These are phyloP conservation scores for Termitomyces sp. DNA, from an alignment of 768 basidiomycete species.

Conservation along the genomic window DNA sequence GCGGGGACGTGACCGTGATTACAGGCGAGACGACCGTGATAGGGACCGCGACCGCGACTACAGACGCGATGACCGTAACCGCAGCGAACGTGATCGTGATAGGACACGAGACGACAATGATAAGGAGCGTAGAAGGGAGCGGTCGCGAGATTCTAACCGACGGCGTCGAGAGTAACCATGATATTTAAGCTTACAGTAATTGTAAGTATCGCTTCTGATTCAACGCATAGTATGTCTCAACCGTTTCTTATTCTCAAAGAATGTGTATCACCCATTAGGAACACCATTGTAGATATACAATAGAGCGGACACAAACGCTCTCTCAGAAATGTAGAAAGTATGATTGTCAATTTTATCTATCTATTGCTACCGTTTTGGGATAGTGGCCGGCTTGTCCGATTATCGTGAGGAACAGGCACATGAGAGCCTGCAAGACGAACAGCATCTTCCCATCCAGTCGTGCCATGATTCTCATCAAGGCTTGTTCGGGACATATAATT, in stretches of 20 bases:
- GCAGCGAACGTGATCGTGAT: conserved; percentile 16
- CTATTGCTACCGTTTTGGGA: background rate
- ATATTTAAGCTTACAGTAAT: background rate
- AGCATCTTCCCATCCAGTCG: conserved; percentile 8
- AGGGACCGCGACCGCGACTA: conserved; percentile 2
- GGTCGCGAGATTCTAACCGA: conserved; percentile 20
- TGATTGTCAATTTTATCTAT: background rate
- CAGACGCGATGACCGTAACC: conserved; percentile 7
- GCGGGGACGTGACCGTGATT: conserved; percentile 1
- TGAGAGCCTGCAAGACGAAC: conserved; percentile 3
- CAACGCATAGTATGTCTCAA: background rate
- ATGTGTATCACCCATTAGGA: background rate
- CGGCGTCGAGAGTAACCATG: conserved; percentile 8
- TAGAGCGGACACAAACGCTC: background rate
- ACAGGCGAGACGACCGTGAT: conserved; percentile 5
- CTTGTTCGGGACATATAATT: background rate
- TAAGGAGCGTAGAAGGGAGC: conserved; percentile 25
- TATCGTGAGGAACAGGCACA: conserved; percentile 5
- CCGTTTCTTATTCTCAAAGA: background rate
- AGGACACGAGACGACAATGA: conserved; percentile 24
- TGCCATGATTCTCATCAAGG: background rate
- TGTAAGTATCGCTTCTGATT: background rate
- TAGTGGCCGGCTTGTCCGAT: background rate
- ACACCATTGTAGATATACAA: background rate
- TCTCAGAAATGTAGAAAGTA: background rate